Evolutionary conservation across 2,329 filamentous ascomycete genomes (phyloP).

Genomic region (Akanthomyces muscarius): DNA sequence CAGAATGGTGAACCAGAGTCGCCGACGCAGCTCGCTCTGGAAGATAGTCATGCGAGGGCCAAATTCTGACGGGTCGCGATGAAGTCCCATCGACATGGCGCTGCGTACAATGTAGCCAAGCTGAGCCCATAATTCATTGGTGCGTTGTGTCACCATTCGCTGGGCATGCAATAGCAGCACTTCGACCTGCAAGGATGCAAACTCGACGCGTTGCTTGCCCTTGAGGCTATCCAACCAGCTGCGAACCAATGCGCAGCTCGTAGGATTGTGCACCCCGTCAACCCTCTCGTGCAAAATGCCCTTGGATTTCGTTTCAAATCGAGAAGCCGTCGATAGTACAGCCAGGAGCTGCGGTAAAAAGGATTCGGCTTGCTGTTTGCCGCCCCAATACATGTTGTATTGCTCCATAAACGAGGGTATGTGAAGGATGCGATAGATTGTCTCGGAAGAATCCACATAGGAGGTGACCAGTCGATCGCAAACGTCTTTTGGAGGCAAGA

Average conservation of each 20-base stretch:
- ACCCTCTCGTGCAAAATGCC: slow-evolving; percentile 48
- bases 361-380: slow-evolving; percentile 41
- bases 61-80: slow-evolving; percentile 54
- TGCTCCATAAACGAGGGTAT: slow-evolving; percentile 48
- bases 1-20: slow-evolving; percentile 53
- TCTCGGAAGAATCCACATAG: slow-evolving; percentile 49
- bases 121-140: slow-evolving; percentile 51
- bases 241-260: slow-evolving; percentile 51
- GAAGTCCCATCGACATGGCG: slow-evolving; percentile 57
- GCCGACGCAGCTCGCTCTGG: slow-evolving; percentile 49
- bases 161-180: slow-evolving; percentile 50
- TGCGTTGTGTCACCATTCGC: slow-evolving; percentile 47
- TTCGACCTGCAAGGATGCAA: slow-evolving; percentile 51
- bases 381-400: slow-evolving; percentile 51
- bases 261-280: slow-evolving; percentile 54
- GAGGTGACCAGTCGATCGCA: slow-evolving; percentile 49
- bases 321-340: slow-evolving; percentile 50
- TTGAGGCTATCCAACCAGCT: slow-evolving; percentile 50
- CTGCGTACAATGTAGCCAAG: slow-evolving; percentile 53
- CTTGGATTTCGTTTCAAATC: slow-evolving; percentile 48
- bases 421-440: slow-evolving; percentile 51
- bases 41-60: slow-evolving; percentile 46
- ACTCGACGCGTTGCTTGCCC: slow-evolving; percentile 50
- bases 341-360: slow-evolving; percentile 53
- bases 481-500: slow-evolving; percentile 46